phyloP scores from a whole-genome alignment of 164 flowering plant species.

The Vitis cinerea region DNA sequence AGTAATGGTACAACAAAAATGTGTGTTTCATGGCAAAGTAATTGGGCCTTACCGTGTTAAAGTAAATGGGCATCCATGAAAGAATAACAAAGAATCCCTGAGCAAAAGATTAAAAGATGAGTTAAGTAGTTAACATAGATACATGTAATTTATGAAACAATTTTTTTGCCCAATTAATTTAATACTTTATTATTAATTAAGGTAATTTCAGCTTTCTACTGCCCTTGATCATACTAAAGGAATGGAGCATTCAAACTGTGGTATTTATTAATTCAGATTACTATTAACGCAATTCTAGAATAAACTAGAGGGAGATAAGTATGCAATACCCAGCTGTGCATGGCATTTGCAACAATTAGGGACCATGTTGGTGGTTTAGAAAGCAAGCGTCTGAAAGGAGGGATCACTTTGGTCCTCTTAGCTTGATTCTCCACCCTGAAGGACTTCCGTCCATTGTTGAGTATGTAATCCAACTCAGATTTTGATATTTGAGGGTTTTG shows the following conservation, averaged over 20 bases:
- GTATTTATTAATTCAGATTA: not conserved
- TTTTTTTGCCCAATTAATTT: too few relatives aligned
- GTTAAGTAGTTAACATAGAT: not conserved
- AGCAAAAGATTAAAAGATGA: slow-evolving; percentile 6
- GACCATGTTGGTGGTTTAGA: slow-evolving; percentile 90
- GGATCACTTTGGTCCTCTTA: slow-evolving; percentile 45
- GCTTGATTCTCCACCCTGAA: slow-evolving; percentile 23
- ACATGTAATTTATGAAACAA: not conserved
- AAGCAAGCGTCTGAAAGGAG: slow-evolving; percentile 83
- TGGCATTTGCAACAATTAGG: slow-evolving; percentile 80
- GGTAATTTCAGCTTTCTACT: too few relatives aligned
- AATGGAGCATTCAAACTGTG: not conserved
- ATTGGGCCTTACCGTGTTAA: slow-evolving; percentile 61
- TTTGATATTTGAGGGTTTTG: slow-evolving; percentile 75
- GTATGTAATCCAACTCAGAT: slow-evolving; percentile 72
- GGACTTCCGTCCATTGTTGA: slow-evolving; percentile 30
- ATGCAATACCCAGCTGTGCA: slow-evolving; percentile 90
- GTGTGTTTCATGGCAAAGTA: not conserved
- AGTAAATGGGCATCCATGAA: slow-evolving; percentile 98
- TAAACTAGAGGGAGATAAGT: not conserved
- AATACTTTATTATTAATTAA: too few relatives aligned
- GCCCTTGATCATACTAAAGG: too few relatives aligned
- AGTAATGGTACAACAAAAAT: not conserved
- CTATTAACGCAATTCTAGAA: not conserved
- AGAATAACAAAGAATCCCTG: slow-evolving; percentile 95